These are phyloP conservation scores for Xylaria sp. DNA, from an alignment of 2,329 filamentous ascomycete genomes.

Conservation along the genomic window DNA sequence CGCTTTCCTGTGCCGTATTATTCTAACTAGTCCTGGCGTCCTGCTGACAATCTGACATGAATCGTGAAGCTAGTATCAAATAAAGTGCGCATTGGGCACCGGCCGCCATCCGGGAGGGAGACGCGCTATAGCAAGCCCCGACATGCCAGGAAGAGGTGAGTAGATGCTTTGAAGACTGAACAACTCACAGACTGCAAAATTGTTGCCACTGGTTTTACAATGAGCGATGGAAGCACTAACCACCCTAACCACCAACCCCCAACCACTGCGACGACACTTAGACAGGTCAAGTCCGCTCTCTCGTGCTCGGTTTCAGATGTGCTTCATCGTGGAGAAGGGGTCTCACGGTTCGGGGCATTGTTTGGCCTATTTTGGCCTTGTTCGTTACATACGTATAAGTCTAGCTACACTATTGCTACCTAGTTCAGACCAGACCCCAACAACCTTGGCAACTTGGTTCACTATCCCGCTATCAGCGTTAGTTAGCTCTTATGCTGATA, in stretches of 20 bases:
- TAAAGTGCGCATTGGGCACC: background rate
- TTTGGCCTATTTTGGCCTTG: background rate
- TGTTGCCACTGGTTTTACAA: background rate
- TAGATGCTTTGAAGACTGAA: background rate
- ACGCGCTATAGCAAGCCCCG: background rate
- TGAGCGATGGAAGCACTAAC: background rate
- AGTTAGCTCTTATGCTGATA: background rate
- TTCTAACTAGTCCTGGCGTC: background rate
- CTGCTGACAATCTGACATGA: background rate
- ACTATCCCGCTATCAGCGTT: background rate
- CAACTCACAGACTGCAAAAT: background rate
- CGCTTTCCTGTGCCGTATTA: background rate
- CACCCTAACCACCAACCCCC: too few relatives aligned
- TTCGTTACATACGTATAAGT: too few relatives aligned
- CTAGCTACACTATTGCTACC: background rate
- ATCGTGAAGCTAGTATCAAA: background rate
- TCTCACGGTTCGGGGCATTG: background rate
- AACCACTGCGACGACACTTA: too few relatives aligned
- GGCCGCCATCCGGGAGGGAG: background rate
- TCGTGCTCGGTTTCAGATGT: constrained; percentile 53
- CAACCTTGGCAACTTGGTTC: background rate
- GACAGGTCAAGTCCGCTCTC: background rate
- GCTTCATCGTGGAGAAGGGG: constrained; percentile 49
- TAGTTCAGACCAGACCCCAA: background rate
- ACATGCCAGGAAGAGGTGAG: background rate